A percentile compares a stretch with the other conserved stretches of the same genome.
Evolutionary conservation across 2,329 filamentous ascomycete species (phyloP).

Genomic region (Botrytis pseudocinerea): DNA sequence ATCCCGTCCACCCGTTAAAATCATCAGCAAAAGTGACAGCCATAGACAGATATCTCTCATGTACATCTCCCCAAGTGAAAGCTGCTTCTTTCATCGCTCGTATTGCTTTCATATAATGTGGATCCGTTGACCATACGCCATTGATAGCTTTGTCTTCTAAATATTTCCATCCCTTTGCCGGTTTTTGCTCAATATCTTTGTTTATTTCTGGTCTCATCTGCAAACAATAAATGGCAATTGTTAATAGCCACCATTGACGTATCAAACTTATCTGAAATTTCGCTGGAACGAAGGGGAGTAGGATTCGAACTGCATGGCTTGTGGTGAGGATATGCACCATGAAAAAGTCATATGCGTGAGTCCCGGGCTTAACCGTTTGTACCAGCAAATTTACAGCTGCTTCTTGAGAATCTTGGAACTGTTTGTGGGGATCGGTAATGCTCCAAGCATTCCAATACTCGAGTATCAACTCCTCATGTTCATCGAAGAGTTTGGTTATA

Average conservation of each 20-base stretch:
- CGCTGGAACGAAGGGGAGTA: constrained; percentile 74
- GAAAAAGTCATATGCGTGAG: constrained; percentile 78
- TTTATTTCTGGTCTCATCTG: constrained; percentile 73
- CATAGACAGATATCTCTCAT: constrained; percentile 64
- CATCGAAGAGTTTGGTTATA: constrained; percentile 65
- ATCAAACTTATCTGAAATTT: constrained; percentile 73
- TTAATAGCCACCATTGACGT: constrained; percentile 86
- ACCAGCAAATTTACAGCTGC: constrained; percentile 63
- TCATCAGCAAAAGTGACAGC: constrained; percentile 73
- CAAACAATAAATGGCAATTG: constrained; percentile 73
- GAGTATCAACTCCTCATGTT: constrained; percentile 69
- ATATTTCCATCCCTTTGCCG: constrained; percentile 69
- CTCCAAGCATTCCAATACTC: constrained; percentile 93
- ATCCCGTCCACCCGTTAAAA: constrained; percentile 65
- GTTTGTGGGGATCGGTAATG: constrained; percentile 65
- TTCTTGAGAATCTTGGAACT: constrained; percentile 72
- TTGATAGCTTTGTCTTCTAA: constrained; percentile 70
- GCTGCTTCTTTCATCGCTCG: constrained; percentile 74
- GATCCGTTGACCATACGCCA: constrained; percentile 67
- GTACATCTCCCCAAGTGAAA: constrained; percentile 70
- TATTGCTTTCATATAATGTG: constrained; percentile 82
- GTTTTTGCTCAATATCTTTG: constrained; percentile 58
- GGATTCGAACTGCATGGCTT: constrained; percentile 82
- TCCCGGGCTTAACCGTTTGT: constrained; percentile 56
- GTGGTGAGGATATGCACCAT: constrained; percentile 79